Evolutionary conservation across 2,329 filamentous ascomycete genomes (phyloP).

Genomic region (Reticulascus tulasneorum): DNA sequence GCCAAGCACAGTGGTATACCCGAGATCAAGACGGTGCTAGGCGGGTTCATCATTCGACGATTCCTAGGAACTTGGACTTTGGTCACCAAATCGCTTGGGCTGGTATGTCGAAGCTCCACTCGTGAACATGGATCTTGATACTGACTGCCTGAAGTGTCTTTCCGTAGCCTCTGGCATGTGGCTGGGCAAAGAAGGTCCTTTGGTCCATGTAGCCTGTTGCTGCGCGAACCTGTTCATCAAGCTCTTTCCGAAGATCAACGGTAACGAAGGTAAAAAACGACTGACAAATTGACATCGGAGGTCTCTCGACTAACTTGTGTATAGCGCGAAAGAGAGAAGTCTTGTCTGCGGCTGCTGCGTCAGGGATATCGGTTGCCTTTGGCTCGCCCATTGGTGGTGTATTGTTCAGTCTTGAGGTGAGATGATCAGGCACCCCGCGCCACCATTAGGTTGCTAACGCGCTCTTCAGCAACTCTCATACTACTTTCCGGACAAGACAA

Average conservation of each 20-base stretch:
- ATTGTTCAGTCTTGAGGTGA: constrained; percentile 85
- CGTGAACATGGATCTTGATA: constrained; percentile 6
- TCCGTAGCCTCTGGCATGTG: constrained; percentile 93
- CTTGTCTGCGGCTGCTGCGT: constrained; percentile 85
- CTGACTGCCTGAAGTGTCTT: constrained; percentile 59
- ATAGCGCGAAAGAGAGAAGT: constrained; percentile 88
- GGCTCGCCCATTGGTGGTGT: constrained; percentile 92
- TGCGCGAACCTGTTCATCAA: constrained; percentile 94
- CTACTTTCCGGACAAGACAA: constrained; percentile 98
- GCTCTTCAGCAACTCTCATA: constrained; percentile 76
- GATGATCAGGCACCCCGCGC: constrained; percentile 3
- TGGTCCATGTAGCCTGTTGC: constrained; percentile 96
- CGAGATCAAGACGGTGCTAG: constrained; percentile 94
- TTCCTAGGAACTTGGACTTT: constrained; percentile 89
- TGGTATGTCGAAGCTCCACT: constrained; percentile 50
- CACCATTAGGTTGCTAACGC: constrained; percentile 7
- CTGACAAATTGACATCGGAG: no score
- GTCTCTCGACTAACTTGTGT: neutral
- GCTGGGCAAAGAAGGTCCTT: constrained; percentile 91
- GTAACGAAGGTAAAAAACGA: constrained; percentile 82
- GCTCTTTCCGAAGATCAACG: constrained; percentile 73
- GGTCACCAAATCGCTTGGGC: constrained; percentile 80
- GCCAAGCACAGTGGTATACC: constrained; percentile 95
- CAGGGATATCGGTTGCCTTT: constrained; percentile 91
- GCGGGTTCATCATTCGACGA: constrained; percentile 85